A percentile compares a stretch with the other conserved stretches of the same genome.
Conservation (phyloP, 805 yeast genomes). For the Cyberlindnera bimundalis region DNA sequence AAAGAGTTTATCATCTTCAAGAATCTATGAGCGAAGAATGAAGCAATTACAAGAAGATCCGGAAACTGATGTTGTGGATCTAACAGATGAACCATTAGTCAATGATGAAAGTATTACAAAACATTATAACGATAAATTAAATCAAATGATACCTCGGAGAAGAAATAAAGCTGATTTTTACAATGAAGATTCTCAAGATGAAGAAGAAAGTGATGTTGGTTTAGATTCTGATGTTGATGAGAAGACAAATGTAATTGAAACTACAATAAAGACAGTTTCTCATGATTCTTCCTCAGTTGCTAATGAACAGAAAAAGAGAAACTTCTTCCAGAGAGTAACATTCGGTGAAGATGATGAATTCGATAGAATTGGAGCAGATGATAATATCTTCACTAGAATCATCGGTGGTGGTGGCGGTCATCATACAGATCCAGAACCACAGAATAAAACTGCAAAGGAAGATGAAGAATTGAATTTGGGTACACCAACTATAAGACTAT, state of each 20-base stretch:
- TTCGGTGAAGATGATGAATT: conserved; percentile 22
- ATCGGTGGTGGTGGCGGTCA: conserved; percentile 34
- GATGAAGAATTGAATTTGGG: conserved; percentile 41
- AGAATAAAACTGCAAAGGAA: conserved; percentile 28
- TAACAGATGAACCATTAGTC: conserved; percentile 7
- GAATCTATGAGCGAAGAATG: conserved; percentile 24
- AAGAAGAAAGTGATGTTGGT: conserved; percentile 3
- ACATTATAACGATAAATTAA: conserved; percentile 18
- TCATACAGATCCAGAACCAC: conserved; percentile 32
- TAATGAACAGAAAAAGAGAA: conserved; percentile 11
- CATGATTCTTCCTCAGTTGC: too few species aligned
- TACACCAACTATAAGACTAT: too few species aligned
- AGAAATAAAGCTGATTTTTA: conserved; percentile 17
- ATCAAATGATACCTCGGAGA: conserved; percentile 12
- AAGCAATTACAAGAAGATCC: conserved; percentile 16
- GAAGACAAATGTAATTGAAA: background rate
- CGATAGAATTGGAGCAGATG: conserved; percentile 27
- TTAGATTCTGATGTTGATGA: conserved; percentile 12
- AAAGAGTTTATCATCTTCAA: conserved; percentile 16
- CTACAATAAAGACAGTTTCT: too few species aligned
- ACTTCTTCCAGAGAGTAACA: conserved; percentile 16
- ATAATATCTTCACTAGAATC: conserved; percentile 29
- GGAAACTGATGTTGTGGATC: conserved; percentile 5
- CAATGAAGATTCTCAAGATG: conserved; percentile 14
- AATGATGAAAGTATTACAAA: conserved; percentile 2